These are phyloP conservation scores for Lasiosphaeris hirsuta DNA, from an alignment of 495 filamentous ascomycete species.

Conservation along the genomic window DNA sequence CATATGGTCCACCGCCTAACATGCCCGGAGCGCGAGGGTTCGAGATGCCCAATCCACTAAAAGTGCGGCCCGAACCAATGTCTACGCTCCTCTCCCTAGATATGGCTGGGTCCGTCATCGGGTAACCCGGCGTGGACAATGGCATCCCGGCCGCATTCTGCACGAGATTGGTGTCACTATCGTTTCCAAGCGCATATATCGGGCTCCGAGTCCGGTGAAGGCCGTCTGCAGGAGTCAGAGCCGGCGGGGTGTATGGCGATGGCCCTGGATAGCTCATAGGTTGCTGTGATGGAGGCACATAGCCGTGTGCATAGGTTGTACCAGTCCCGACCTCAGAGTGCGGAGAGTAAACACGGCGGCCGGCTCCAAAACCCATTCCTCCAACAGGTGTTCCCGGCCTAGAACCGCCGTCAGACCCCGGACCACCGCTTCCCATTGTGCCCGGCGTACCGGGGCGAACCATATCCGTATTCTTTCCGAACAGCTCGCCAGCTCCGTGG, in stretches of 20 bases:
- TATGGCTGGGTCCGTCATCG: slow-evolving; percentile 12
- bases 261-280: slow-evolving; percentile 14
- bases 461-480: slow-evolving; percentile 63
- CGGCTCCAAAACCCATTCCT: slow-evolving; percentile 31
- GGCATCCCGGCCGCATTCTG: slow-evolving; percentile 41
- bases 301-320: slow-evolving; percentile 21
- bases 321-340: slow-evolving; percentile 16
- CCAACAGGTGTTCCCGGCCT: slow-evolving; percentile 41
- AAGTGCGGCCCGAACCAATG: slow-evolving; percentile 13
- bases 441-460: slow-evolving; percentile 66
- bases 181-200: slow-evolving; percentile 40
- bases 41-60: slow-evolving; percentile 11
- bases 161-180: slow-evolving; percentile 43
- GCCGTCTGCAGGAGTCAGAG: slow-evolving; percentile 11
- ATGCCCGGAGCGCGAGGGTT: slow-evolving; percentile 37
- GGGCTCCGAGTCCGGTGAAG: slow-evolving; percentile 32
- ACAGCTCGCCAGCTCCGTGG: slow-evolving; percentile 74
- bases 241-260: slow-evolving; percentile 10
- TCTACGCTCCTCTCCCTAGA: slow-evolving; percentile 35
- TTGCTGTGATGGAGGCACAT: slow-evolving; percentile 17
- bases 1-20: slow-evolving; percentile 50
- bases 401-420: slow-evolving; percentile 29
- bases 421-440: slow-evolving; percentile 39
- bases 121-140: slow-evolving; percentile 24
- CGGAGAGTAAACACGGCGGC: slow-evolving; percentile 17